Evolutionary conservation across 2,329 filamentous ascomycete species (phyloP).

Genomic region (Apiospora aurea): DNA sequence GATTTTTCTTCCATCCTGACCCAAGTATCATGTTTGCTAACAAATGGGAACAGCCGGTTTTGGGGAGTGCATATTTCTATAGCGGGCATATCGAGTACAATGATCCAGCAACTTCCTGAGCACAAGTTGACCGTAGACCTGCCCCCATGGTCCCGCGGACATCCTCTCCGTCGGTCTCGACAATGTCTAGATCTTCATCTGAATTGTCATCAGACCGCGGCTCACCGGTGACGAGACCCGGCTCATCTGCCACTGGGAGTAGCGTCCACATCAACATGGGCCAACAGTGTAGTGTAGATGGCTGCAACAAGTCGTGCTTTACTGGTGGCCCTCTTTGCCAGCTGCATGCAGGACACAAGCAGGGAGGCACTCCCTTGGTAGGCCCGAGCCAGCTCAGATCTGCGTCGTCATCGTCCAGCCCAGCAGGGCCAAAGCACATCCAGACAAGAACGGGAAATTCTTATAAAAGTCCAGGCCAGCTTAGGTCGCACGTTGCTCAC

Average conservation of each 20-base stretch:
- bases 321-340: constrained; percentile 13
- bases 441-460: constrained; percentile 1
- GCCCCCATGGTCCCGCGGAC: constrained; percentile 7
- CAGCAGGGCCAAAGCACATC: neutral
- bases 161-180: neutral
- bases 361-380: neutral
- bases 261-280: constrained; percentile 1
- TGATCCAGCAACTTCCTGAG: constrained; percentile 7
- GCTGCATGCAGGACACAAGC: constrained; percentile 3
- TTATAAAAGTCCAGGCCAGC: neutral
- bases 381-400: neutral
- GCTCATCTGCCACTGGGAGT: constrained; percentile 10
- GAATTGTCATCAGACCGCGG: constrained; percentile 5
- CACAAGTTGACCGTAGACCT: constrained; percentile 16
- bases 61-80: neutral
- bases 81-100: constrained; percentile 1
- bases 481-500: neutral
- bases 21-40: neutral
- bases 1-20: neutral
- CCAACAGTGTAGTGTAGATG: constrained; percentile 5
- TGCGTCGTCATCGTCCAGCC: neutral
- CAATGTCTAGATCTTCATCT: constrained; percentile 19
- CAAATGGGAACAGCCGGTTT: neutral
- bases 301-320: constrained; percentile 1
- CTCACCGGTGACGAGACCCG: constrained; percentile 7